Percentiles rank a stretch among this genome's conserved stretches.
Evolutionary conservation across 345 rosid species (phyloP).

Genomic region (Ceriops zippeliana): DNA sequence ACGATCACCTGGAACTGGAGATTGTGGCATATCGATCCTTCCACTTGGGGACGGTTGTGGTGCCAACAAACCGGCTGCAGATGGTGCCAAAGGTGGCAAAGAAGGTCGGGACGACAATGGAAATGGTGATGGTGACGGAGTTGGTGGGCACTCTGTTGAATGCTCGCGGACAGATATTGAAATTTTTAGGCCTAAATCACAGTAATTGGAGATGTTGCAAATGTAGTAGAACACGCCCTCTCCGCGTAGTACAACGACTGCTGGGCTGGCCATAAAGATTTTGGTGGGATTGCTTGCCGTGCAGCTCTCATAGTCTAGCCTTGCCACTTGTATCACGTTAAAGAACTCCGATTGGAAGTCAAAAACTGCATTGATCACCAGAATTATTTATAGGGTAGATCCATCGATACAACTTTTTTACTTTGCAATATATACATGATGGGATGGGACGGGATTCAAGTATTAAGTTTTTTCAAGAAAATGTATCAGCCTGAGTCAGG

Average conservation of each 20-base stretch:
- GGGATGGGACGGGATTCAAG: too few species aligned
- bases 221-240: slow-evolving; percentile 36
- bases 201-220: slow-evolving; percentile 43
- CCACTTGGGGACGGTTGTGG: background rate
- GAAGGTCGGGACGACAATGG: background rate
- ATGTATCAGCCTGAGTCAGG: too few species aligned
- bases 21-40: background rate
- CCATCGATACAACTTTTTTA: too few species aligned
- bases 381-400: too few species aligned
- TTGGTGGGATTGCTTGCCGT: slow-evolving; percentile 23
- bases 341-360: slow-evolving; percentile 30
- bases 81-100: slow-evolving; percentile 1
- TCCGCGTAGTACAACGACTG: slow-evolving; percentile 15
- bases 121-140: background rate
- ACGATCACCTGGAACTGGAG: background rate
- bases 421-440: too few species aligned
- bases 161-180: slow-evolving; percentile 18
- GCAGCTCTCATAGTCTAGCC: slow-evolving; percentile 34
- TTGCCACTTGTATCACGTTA: slow-evolving; percentile 40
- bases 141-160: background rate
- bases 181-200: slow-evolving; percentile 41
- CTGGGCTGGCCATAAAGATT: slow-evolving; percentile 26
- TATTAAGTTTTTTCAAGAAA: too few species aligned
- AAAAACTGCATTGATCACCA: slow-evolving; percentile 24
- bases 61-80: background rate